Percentiles rank a stretch among this genome's conserved stretches.
Evolutionary conservation across 2,329 filamentous ascomycete genomes (phyloP).

Genomic region (Juglanconis sp.): DNA sequence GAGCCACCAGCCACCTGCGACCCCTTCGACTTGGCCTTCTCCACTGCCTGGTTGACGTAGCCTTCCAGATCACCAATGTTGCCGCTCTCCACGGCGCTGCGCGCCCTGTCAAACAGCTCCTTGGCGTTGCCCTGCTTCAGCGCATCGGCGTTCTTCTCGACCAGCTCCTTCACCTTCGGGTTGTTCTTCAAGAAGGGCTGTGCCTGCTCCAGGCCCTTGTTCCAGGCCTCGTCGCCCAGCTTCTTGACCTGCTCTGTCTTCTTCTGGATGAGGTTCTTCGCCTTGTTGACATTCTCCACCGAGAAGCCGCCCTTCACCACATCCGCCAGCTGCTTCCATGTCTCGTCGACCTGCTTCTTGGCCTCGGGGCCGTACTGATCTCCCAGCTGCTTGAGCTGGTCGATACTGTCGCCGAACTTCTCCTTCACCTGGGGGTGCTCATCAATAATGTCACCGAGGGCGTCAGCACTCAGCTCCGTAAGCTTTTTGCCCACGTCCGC

Average conservation of each 20-base stretch:
- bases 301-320: slow-evolving; percentile 61
- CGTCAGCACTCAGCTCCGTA: slow-evolving; percentile 59
- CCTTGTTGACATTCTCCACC: slow-evolving; percentile 48
- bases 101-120: slow-evolving; percentile 62
- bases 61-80: slow-evolving; percentile 56
- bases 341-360: slow-evolving; percentile 72
- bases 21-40: slow-evolving; percentile 56
- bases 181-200: slow-evolving; percentile 73
- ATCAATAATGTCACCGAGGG: slow-evolving; percentile 62
- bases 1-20: slow-evolving; percentile 35
- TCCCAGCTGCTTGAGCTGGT: slow-evolving; percentile 67
- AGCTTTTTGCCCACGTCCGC: slow-evolving; percentile 60
- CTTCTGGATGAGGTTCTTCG: slow-evolving; percentile 63
- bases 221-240: slow-evolving; percentile 69
- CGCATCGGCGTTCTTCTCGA: slow-evolving; percentile 67
- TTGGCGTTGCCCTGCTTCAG: slow-evolving; percentile 65
- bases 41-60: slow-evolving; percentile 57
- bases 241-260: slow-evolving; percentile 65
- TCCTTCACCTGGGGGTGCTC: slow-evolving; percentile 73
- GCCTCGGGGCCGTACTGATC: slow-evolving; percentile 71
- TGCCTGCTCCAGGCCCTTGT: slow-evolving; percentile 67
- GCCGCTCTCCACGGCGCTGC: slow-evolving; percentile 59
- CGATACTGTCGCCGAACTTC: slow-evolving; percentile 64
- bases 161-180: slow-evolving; percentile 68
- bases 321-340: slow-evolving; percentile 64